Evolutionary conservation across 495 filamentous ascomycete species (phyloP), one percentile per base, ranked within the genome.

Genomic region (Bathelium albidoporum): DNA sequence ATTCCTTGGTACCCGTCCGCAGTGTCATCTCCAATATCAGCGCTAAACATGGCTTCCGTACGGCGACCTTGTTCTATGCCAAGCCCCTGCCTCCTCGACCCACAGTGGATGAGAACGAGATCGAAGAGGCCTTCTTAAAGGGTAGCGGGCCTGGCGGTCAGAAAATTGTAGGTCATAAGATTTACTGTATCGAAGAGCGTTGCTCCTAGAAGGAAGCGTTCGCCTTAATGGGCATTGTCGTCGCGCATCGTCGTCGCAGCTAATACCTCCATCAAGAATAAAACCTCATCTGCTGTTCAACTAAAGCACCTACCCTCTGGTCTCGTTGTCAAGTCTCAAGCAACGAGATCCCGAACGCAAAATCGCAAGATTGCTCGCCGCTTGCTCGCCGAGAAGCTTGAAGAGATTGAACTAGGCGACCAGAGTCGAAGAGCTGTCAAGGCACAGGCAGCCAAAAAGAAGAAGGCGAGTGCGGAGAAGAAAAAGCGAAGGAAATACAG

Each of bases 251-350:
- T 26, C 22, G 29, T 11, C 22, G 22, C 4, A 29, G 12, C 24
- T 29, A 20, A 55, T 20, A 3, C 29, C 49, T 29, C 2, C 9
- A 16, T 29, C 7, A 55, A 55, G 49, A 98, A 98, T 78, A 98
- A 98, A 87, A 97, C 94, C 26, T 86, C 85, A 66, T 97, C 90
- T 10, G 94, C 94, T 55, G 94, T 97, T 43, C 95, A 98, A 71
- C 81, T 98, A 29, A 92, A 85, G 62, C 94, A 98, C 76, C 75
- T 89, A 24, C 90, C 92, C 16, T 93, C 91, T 10, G 92, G 92
- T 58, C 76, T 96, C 31, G 91, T 97, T 26, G 78, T 97, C 12
- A 98, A 98, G 74, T 91, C 81, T 44, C 94, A 98, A 75, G 90
- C 85, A 5, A 97, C 95, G 3, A 86, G 94, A 22, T 94, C 89